Evolutionary conservation across 345 rosid genomes (phyloP), one percentile per base, ranked within the genome.

Genomic region (Tarenaya hassleriana): DNA sequence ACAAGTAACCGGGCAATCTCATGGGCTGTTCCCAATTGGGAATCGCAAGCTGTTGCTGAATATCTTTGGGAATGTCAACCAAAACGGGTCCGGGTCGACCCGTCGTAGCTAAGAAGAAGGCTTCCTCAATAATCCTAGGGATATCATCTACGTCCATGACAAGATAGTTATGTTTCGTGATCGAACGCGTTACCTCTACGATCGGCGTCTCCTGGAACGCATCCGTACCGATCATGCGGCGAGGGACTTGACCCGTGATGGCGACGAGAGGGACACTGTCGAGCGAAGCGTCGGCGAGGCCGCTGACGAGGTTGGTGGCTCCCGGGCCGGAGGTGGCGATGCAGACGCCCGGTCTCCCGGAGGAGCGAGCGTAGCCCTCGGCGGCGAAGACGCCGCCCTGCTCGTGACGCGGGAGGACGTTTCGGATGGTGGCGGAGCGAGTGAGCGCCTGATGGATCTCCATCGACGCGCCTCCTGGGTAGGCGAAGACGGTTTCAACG

Each of bases 401-500:
- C 42, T 92, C 98, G 56, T 92, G 98, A 12, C 98, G 86, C 0
- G 98, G 98, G 16, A 92, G 91, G 47, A 85, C 82, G 51, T 88
- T 92, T 10, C 85, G 80, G 68, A 92, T 92, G 9, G 35, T 40
- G 16, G 47, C 17, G 14, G 98, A 83, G 50, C 97, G 97, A 9
- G 98, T 88, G 60, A 92, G 73, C n/a, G 94, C 94, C 58, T 88
- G 98, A 64, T 92, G 98, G 74, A 92, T 88, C 84, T 84, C 94
- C 89, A 82, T 1, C 14, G 94, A 82, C 8, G 94, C 89, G 45
- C 89, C 89, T 10, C 94, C 89, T 0, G 94, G 94, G 59, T 84
- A 84, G 1, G 89, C 89, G 57, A 84, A 84, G n/a, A 84, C 94
- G 29, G 61, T 56, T 11, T 56, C 74, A 46, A 82, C 89, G 10